Conservation (phyloP, 768 basidiomycete genomes). For the Leccinum rimulosum region DNA sequence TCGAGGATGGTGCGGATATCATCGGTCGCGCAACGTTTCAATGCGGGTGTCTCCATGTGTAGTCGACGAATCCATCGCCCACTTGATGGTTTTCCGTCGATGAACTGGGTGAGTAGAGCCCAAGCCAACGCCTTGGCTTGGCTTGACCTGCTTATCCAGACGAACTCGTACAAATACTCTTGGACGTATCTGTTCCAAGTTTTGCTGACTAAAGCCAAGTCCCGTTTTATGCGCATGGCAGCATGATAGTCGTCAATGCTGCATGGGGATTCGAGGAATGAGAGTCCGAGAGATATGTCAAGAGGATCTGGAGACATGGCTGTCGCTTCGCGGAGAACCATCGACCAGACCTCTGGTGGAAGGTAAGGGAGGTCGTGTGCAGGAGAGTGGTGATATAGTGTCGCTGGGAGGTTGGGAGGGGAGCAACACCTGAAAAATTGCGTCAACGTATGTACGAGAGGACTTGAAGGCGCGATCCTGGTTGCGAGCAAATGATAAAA, state of each 20-base stretch:
- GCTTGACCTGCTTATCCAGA: conserved; percentile 61
- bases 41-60: conserved; percentile 64
- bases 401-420: conserved; percentile 5
- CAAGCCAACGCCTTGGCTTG: conserved; percentile 48
- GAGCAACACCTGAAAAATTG: conserved; percentile 5
- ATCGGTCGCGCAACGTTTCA: conserved; percentile 63
- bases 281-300: conserved; percentile 48
- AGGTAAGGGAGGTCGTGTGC: conserved; percentile 42
- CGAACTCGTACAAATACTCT: conserved; percentile 60
- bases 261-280: conserved; percentile 52
- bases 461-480: background rate
- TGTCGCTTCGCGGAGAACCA: conserved; percentile 60
- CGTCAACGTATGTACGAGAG: conserved; percentile 5
- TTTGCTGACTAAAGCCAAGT: conserved; percentile 52
- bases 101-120: conserved; percentile 42
- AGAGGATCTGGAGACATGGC: conserved; percentile 42
- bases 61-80: conserved; percentile 59
- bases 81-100: conserved; percentile 35
- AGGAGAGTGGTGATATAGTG: conserved; percentile 26
- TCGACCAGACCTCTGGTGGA: conserved; percentile 65
- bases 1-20: conserved; percentile 71
- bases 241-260: conserved; percentile 45
- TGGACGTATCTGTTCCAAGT: conserved; percentile 54
- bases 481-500: background rate
- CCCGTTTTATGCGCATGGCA: conserved; percentile 48